Percentiles rank a stretch among this genome's conserved stretches.
These are phyloP conservation scores for Vitellaria paradoxa DNA, from an alignment of 179 eudicot species.

Conservation along the genomic window DNA sequence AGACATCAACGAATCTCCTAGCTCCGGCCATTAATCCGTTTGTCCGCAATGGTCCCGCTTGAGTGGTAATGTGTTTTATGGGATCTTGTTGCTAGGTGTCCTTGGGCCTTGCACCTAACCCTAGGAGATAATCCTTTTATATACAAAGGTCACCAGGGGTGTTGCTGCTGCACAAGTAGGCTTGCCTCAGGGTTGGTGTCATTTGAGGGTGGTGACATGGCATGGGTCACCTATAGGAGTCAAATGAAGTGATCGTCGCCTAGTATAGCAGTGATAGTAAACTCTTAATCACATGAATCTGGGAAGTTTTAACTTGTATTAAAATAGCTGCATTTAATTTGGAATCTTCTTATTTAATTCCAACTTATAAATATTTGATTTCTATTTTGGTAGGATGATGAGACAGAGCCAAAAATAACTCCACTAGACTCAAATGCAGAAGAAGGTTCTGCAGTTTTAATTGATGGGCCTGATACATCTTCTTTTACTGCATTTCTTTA, in stretches of 20 bases:
- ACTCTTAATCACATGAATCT: neutral
- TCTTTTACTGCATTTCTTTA: constrained; percentile 86
- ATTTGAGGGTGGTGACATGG: too few species aligned
- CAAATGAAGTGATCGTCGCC: neutral
- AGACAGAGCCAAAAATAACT: constrained; percentile 29
- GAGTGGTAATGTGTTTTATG: too few species aligned
- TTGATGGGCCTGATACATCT: constrained; percentile 89
- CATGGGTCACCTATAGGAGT: too few species aligned
- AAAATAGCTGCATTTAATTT: neutral
- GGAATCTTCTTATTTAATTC: neutral
- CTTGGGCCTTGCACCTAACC: too few species aligned
- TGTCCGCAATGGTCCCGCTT: too few species aligned
- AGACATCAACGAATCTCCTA: too few species aligned
- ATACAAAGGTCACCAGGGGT: too few species aligned
- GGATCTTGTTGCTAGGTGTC: too few species aligned
- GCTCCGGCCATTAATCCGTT: too few species aligned
- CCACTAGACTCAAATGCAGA: constrained; percentile 39
- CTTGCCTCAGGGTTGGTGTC: too few species aligned
- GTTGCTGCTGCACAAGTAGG: too few species aligned
- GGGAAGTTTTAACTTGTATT: neutral
- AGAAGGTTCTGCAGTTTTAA: constrained; percentile 41
- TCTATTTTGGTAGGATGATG: constrained; percentile 43
- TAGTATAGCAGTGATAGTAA: neutral
- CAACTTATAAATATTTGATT: neutral
- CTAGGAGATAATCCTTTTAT: too few species aligned